phyloP scores from a whole-genome alignment of 2,329 filamentous ascomycete genomes.

The Diaporthe destruens region DNA sequence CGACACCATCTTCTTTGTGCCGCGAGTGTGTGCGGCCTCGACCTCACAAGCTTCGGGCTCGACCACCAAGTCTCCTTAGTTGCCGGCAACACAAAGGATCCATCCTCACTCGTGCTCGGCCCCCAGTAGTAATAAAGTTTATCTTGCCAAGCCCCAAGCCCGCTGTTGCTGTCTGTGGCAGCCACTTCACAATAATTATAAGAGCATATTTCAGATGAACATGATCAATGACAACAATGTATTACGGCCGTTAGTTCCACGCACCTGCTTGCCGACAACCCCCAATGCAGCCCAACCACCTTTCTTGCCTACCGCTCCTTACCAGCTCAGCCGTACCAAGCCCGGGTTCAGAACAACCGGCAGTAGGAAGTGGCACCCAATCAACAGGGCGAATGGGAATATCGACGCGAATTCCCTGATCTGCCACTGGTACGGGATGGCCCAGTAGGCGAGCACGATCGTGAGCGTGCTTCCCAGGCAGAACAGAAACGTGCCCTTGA shows the following conservation, averaged over 20 bases:
- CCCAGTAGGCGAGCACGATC: slow-evolving; percentile 62
- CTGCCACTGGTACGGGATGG: slow-evolving; percentile 65
- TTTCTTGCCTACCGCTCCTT: slow-evolving; percentile 39
- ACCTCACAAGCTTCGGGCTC: not conserved
- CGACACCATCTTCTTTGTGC: not conserved
- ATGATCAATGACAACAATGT: not conserved
- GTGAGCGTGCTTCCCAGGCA: slow-evolving; percentile 59
- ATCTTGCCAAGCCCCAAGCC: no score
- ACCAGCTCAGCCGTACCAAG: slow-evolving; percentile 74
- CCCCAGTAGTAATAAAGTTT: no score
- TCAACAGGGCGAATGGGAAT: slow-evolving; percentile 65
- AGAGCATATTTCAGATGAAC: no score
- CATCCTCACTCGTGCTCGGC: not conserved
- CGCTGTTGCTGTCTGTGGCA: not conserved
- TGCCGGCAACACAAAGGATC: not conserved
- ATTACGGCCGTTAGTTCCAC: not conserved
- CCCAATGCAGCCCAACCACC: not conserved
- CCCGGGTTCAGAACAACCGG: slow-evolving; percentile 73
- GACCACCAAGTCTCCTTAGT: no score
- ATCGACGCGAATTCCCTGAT: slow-evolving; percentile 71
- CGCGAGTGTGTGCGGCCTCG: not conserved
- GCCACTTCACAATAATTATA: not conserved
- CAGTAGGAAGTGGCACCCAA: slow-evolving; percentile 68
- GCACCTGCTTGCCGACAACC: not conserved
- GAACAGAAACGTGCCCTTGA: slow-evolving; percentile 67